Conservation (phyloP, 2,329 filamentous ascomycete species). For the Coniochaeta prunicola region DNA sequence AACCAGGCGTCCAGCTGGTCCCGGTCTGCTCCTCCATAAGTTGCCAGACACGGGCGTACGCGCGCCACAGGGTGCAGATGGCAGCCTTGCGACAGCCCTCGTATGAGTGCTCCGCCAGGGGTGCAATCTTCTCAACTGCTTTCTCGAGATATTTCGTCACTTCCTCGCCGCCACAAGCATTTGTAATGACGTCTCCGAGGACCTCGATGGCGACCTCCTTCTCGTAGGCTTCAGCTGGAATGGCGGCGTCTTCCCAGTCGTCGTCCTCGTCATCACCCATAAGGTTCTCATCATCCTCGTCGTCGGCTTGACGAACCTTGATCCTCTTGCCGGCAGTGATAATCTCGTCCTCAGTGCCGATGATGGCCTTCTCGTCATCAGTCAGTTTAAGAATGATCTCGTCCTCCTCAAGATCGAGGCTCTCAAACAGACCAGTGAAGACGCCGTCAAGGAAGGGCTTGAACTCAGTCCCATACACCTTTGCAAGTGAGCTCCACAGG, state of each 20-base stretch:
- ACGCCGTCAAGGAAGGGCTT: slow-evolving; percentile 71
- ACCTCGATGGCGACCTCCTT: slow-evolving; percentile 97
- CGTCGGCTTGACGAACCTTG: slow-evolving; percentile 62
- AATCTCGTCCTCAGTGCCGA: slow-evolving; percentile 60
- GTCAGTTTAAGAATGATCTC: slow-evolving; percentile 74
- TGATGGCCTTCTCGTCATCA: slow-evolving; percentile 64
- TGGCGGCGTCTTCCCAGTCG: slow-evolving; percentile 76
- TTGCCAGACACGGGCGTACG: slow-evolving; percentile 85
- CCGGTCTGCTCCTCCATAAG: slow-evolving; percentile 73
- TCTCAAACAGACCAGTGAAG: slow-evolving; percentile 73
- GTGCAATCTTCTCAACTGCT: slow-evolving; percentile 73
- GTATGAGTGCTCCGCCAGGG: slow-evolving; percentile 80
- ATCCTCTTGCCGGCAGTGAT: slow-evolving; percentile 77
- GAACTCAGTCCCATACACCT: slow-evolving; percentile 84
- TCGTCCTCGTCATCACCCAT: slow-evolving; percentile 59
- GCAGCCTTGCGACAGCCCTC: slow-evolving; percentile 91
- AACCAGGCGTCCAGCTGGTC: slow-evolving; percentile 81
- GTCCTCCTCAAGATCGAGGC: slow-evolving; percentile 81
- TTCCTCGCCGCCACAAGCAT: slow-evolving; percentile 70
- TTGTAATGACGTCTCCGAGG: slow-evolving; percentile 82
- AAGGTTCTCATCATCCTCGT: slow-evolving; percentile 48
- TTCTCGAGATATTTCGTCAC: slow-evolving; percentile 78
- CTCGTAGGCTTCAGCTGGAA: slow-evolving; percentile 85
- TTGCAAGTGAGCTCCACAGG: slow-evolving; percentile 88
- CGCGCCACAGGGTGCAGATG: slow-evolving; percentile 85